A percentile compares a stretch with the other conserved stretches of the same genome.
Conservation (phyloP, 192 early-diverging fungal genomes). For the Gonapodya prolifera region DNA sequence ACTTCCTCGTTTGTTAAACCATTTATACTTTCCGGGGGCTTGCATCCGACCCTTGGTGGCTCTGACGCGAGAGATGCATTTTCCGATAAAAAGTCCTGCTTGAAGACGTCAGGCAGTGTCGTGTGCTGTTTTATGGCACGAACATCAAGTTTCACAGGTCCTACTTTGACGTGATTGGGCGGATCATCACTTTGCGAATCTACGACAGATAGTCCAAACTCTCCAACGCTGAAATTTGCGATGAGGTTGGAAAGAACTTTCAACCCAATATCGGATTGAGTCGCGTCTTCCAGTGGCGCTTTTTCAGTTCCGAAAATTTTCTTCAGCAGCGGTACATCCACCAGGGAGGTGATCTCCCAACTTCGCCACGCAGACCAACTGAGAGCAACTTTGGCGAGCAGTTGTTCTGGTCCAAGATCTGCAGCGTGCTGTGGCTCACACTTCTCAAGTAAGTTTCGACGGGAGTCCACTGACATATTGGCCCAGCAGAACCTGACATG, state of each 20-base stretch:
- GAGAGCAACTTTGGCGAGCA: conserved; percentile 28
- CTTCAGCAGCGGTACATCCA: conserved; percentile 27
- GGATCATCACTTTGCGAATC: conserved; percentile 37
- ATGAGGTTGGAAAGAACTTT: conserved; percentile 17
- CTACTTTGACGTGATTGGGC: conserved; percentile 8
- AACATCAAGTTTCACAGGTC: background rate
- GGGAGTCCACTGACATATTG: conserved; percentile 19
- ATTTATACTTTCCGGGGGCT: background rate
- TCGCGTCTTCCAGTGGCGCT: conserved; percentile 3
- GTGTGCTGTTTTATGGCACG: background rate
- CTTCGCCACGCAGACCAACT: conserved; percentile 41
- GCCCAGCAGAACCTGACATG: conserved; percentile 49
- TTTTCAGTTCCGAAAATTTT: conserved; percentile 26
- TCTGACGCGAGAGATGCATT: background rate
- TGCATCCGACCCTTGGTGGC: background rate
- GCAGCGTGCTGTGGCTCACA: conserved; percentile 23
- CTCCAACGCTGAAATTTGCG: conserved; percentile 23
- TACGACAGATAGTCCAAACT: conserved; percentile 29
- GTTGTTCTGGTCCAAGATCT: conserved; percentile 19
- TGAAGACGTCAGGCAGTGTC: background rate
- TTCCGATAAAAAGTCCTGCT: background rate
- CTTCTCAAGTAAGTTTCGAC: conserved; percentile 22
- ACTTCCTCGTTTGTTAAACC: background rate
- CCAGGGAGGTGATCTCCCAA: conserved; percentile 49
- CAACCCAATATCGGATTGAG: background rate